Base-by-base conservation (phyloP, 345 rosid genomes). In the Tarenaya hassleriana region DNA sequence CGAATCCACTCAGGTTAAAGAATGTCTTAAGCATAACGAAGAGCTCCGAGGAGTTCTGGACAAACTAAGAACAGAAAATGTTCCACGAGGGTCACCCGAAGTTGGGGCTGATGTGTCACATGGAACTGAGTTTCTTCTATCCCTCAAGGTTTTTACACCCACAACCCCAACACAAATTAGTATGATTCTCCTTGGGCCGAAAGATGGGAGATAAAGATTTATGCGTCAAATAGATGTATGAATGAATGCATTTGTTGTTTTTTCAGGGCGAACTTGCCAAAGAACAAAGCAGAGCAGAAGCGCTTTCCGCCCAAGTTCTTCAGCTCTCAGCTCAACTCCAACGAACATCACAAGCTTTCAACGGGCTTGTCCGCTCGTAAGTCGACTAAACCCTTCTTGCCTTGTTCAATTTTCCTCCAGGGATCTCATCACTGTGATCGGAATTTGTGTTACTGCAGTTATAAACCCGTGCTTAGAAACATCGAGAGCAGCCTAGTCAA, bases 201-300 rank as follows among this genome's bases (percentile, higher is more conserved):
- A 10, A 37, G 15, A 37, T 37, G 3, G 8, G 17, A 43, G 21
- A 17, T 4, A 43, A 10, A 43, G 1, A 33, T 12, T 18, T 7
- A 18, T 18, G 10, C 15, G 19, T 18, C 27, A n/a, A 7, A 55
- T 43, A 37, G 12, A 13, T 9, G 12, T 29, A 5, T 51, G 31
- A 45, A 41, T 27, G 8, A 9, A 18, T 0, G 37, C 49, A 32
- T 29, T 43, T 56, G 7, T 45, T 37, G 35, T 15, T 13, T 10
- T 53, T 56, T 5, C 35, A 84, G 98, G 80, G 82, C 1, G 83
- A 83, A 66, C 84, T 92, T 50, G 86, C 70, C 15, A 83, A 76
- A 68, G 90, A 83, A 73, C 94, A 83, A 71, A 81, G 84, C 74
- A 75, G 77, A 78, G 95, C 94, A 0, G 98, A 88, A 62, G 67